Base-by-base conservation (phyloP, 2,329 filamentous ascomycete species). In the Aaosphaeria pasadenensis region DNA sequence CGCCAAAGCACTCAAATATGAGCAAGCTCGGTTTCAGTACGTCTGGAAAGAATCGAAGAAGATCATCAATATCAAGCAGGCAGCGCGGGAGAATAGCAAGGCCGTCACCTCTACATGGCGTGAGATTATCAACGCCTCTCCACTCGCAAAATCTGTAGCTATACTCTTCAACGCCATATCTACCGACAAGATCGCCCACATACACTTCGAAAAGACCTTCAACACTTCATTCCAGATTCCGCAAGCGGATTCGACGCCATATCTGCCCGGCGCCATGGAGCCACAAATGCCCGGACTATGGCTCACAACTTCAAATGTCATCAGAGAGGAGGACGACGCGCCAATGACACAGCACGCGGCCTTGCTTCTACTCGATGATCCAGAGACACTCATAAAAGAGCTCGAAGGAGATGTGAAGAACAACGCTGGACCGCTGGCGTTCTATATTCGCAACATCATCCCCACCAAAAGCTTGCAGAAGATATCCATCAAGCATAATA, bases 1-100 rank as follows among this genome's bases (percentile, higher is more conserved):
- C 59, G 91, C 91, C 64, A 95, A 92, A 73, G 89, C 89, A 4
- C 82, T 96, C 64, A 95, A 94, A 66, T 94, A 92, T 71, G 91
- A 91, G 66, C 92, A 99, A 71, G 87, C 91, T 56, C 86, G 88
- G 51, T 88, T 85, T 48, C 87, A 91, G 58, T 97, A 96, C 67
- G 88, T 99, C 4, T 94, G 89, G 84, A 88, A 87, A 61, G 90
- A 99, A 66, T 89, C 89, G 3, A 91, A 94, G 68, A 83, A 82
- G 49, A 92, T 97, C 42, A 75, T 94, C 30, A 77, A 82, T 32
- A 77, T 94, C 59, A 95, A 94, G 66, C 87, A 95, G 54, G 89
- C 89, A 62, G 89, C 85, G 2, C 84, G 86, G 49, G 89, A 92
- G 69, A 78, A 83, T 39, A 63, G 74, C 50, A 79, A 77, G n/a